A percentile compares a stretch with the other conserved stretches of the same genome.
These are phyloP conservation scores for Crithidia expoeki DNA, from an alignment of 208 protist genomes.

Conservation along the genomic window DNA sequence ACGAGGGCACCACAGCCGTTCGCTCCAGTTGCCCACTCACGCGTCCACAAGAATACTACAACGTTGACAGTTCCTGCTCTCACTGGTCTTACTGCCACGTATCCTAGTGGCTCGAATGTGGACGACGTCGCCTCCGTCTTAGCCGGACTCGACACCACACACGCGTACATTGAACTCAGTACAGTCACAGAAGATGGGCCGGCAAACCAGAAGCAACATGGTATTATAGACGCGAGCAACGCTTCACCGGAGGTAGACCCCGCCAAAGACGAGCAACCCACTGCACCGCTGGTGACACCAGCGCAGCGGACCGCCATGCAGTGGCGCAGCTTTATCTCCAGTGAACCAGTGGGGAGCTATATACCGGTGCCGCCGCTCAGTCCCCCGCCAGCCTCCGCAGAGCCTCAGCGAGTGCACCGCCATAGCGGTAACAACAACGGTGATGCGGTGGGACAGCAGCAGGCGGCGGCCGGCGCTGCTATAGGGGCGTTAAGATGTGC, in stretches of 20 bases:
- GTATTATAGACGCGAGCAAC: neutral
- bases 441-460: neutral
- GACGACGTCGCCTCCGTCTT: neutral
- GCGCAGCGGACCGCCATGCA: too few relatives aligned
- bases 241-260: neutral
- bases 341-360: neutral
- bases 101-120: neutral
- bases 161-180: neutral
- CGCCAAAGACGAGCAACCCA: neutral
- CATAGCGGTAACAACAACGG: neutral
- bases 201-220: neutral
- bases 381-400: neutral
- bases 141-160: neutral
- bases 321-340: neutral
- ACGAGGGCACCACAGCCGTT: neutral
- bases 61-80: neutral
- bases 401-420: neutral
- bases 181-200: neutral
- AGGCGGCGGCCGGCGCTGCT: neutral
- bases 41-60: neutral
- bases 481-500: neutral
- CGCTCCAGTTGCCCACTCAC: neutral
- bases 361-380: neutral
- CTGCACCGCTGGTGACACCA: neutral
- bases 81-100: neutral